Evolutionary conservation across 2,329 filamentous ascomycete genomes (phyloP), one percentile per base, ranked within the genome.

Genomic region (Emydomyces testavorans): DNA sequence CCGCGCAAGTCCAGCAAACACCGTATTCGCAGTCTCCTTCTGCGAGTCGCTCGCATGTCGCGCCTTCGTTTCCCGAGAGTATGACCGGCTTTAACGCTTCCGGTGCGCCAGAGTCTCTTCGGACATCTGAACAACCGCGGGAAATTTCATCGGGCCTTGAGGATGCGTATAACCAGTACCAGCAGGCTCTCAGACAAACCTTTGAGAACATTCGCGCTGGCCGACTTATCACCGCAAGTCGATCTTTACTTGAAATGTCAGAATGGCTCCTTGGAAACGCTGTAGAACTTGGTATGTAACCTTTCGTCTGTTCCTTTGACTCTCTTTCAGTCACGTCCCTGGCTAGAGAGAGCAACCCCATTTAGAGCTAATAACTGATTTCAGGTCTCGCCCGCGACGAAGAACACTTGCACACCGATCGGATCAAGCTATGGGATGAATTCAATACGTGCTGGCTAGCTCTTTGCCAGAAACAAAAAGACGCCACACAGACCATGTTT

Each of bases 361-460:
- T 46, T 54, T 53, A 52, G 54, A 57, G 45, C 48, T 56, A 55
- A 55, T 54, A 41, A 48, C 53, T 54, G 52, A 66, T 63, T 61
- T 53, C 67, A 94, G 88, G 87, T 50, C 79, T 96, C 58, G 82
- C 84, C 55, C 79, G 82, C 59, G 89, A 96, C 69, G 83, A 94
- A 63, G 79, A 84, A 60, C 73, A 74, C 46, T 75, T 86, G 48
- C 80, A 92, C 60, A 69, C 75, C 48, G 82, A 92, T 57, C 81
- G 88, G 48, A 76, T 94, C 55, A 82, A 82, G 60, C 71, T 96
- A 5, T 98, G 92, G 92, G 81, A 84, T 58, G 84, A 95, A 56
- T 94, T 96, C 70, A 96, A 98, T 65, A 77, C 86, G 50, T 88
- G 85, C 50, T 96, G 90, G 90, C 75, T 95, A 31, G 77, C 82